phyloP scores from a whole-genome alignment of 139 green algal genomes.

The Picochlorum costavermella region DNA sequence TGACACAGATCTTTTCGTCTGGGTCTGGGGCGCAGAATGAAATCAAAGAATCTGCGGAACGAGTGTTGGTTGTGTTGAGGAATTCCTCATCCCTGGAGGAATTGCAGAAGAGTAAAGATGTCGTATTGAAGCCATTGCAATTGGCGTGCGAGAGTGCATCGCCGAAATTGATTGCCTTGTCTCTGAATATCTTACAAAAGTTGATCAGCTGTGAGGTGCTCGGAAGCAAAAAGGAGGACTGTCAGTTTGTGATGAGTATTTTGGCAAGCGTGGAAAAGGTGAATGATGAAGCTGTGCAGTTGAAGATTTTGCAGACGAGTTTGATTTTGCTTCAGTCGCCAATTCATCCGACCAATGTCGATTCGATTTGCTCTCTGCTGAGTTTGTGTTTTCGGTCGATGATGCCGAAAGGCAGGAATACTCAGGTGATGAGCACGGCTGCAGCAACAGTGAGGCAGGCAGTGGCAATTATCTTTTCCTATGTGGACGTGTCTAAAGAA shows the following conservation, averaged over 20 bases:
- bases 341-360: constrained; percentile 41
- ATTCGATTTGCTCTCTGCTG: constrained; percentile 46
- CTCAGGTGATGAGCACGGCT: constrained; percentile 62
- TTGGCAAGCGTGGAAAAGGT: constrained; percentile 40
- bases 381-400: constrained; percentile 49
- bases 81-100: constrained; percentile 17
- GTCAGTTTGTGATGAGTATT: constrained; percentile 15
- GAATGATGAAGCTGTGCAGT: constrained; percentile 64
- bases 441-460: constrained; percentile 69
- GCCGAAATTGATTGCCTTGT: constrained; percentile 46
- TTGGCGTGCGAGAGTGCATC: constrained; percentile 67
- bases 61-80: constrained; percentile 47
- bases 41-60: constrained; percentile 62
- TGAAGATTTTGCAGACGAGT: constrained; percentile 75
- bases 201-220: constrained; percentile 69
- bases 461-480: constrained; percentile 70
- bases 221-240: constrained; percentile 23
- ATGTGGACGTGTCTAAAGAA: constrained; percentile 32
- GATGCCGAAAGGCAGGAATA: constrained; percentile 31
- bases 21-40: constrained; percentile 47
- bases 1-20: constrained; percentile 40
- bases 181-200: constrained; percentile 67
- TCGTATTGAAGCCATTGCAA: constrained; percentile 28
- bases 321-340: constrained; percentile 72
- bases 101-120: constrained; percentile 28